Evolutionary conservation across 768 basidiomycete species (phyloP).

Genomic region (Chiua virens): DNA sequence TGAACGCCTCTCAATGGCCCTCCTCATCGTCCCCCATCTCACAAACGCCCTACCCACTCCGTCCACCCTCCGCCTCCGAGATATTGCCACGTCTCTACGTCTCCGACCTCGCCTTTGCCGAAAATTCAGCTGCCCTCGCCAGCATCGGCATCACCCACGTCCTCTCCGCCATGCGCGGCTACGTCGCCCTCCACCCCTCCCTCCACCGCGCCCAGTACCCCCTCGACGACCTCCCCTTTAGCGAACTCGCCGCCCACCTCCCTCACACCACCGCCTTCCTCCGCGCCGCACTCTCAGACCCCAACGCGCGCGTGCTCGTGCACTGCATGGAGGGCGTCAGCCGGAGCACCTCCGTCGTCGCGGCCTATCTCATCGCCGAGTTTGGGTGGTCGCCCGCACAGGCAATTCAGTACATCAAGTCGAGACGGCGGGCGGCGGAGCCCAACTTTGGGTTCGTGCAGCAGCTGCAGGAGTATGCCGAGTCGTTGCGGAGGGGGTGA

Average conservation of each 20-base stretch:
- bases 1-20: slow-evolving; percentile 18
- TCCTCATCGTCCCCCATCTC: slow-evolving; percentile 25
- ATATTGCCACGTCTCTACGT: slow-evolving; percentile 69
- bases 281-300: slow-evolving; percentile 51
- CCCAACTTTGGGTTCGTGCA: slow-evolving; percentile 75
- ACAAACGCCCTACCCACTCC: slow-evolving; percentile 28
- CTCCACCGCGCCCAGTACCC: slow-evolving; percentile 50
- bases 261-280: slow-evolving; percentile 64
- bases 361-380: slow-evolving; percentile 66
- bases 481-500: slow-evolving; percentile 28
- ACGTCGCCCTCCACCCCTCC: slow-evolving; percentile 37
- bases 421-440: slow-evolving; percentile 56
- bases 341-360: slow-evolving; percentile 68
- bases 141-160: slow-evolving; percentile 72
- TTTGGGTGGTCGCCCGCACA: slow-evolving; percentile 58
- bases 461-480: slow-evolving; percentile 69
- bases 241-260: slow-evolving; percentile 72
- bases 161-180: slow-evolving; percentile 63
- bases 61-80: slow-evolving; percentile 50
- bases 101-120: slow-evolving; percentile 72
- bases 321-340: slow-evolving; percentile 76
- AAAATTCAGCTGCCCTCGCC: slow-evolving; percentile 55
- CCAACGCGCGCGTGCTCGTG: slow-evolving; percentile 65
- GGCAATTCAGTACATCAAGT: slow-evolving; percentile 62
- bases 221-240: slow-evolving; percentile 71